Base-by-base conservation (phyloP, 139 green algal species). In the Coelastrella sp. region DNA sequence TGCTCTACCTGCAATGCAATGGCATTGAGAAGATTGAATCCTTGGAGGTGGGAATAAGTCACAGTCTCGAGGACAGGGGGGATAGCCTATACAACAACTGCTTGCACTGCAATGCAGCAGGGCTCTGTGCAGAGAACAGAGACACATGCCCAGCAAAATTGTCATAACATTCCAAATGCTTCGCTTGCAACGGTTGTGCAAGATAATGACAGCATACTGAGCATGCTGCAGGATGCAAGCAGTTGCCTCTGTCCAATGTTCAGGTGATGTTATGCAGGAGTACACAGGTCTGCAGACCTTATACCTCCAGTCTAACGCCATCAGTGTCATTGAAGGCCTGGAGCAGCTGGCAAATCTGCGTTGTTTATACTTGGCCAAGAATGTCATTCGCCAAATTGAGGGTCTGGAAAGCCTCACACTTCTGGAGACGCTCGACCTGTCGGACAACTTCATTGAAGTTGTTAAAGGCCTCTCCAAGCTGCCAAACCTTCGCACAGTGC, bases 261-360 rank as follows among this genome's bases (percentile, higher is more conserved):
- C n/a, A n/a, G n/a, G n/a, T n/a, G n/a, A n/a, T 30, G 79, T 37
- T 11, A 17, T 85, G 27, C 83, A 96, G 92, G 93, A 85, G 1
- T 96, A 95, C 89, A 94, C 91, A 4, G 93, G 93, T 13, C 80
- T 96, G 5, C 91, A 87, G 15, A 92, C 92, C 0, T 85, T 96
- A n/a, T 96, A 96, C 88, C 85, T 96, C 30, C 89, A 96, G 64
- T 86, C 89, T 77, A 96, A 96, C 85, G 90, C 90, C 4, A 94
- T 96, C 41, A 68, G 76, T 9, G 64, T 80, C 5, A 93, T 96
- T 19, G 86, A 95, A 63, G 87, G 88, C 35, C 64, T 96, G 6
- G 72, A 92, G 0, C 40, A 63, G 2, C 81, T 95, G 37, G 68
- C 86, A 4, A 86, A 94, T 25, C 85, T 96, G 45, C 90, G 91